Evolutionary conservation across 2,329 filamentous ascomycete genomes (phyloP).

Genomic region (Canariomyces notabilis): DNA sequence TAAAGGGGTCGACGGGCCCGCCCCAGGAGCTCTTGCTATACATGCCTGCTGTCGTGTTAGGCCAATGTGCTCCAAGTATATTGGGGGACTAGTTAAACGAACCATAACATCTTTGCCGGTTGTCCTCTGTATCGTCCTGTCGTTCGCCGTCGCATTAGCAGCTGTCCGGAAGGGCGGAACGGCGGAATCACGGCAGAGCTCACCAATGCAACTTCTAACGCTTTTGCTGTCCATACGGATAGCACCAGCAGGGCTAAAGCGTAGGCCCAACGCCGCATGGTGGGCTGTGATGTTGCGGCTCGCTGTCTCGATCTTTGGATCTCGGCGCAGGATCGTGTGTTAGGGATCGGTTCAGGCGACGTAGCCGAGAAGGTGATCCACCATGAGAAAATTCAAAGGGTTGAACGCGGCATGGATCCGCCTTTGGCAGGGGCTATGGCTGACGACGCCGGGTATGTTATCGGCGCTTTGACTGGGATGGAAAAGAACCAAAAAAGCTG

Average conservation of each 20-base stretch:
- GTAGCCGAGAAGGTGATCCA: background rate
- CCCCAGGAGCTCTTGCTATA: constrained; percentile 88
- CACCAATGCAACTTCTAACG: constrained; percentile 57
- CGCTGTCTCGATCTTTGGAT: background rate
- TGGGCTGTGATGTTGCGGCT: constrained; percentile 10
- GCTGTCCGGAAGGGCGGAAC: background rate
- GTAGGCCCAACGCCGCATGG: constrained; percentile 52
- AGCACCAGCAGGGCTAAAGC: constrained; percentile 47
- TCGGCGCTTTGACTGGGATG: background rate
- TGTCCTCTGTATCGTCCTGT: constrained; percentile 70
- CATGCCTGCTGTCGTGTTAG: constrained; percentile 61
- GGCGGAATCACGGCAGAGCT: constrained; percentile 21
- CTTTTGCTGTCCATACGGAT: constrained; percentile 49
- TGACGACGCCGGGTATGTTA: background rate
- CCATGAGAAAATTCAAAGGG: background rate
- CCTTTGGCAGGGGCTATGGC: background rate
- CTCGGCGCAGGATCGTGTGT: background rate
- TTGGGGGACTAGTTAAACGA: constrained; percentile 21
- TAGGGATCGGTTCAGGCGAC: background rate
- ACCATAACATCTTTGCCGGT: constrained; percentile 74
- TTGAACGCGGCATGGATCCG: constrained; percentile 1
- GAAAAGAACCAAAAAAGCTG: background rate
- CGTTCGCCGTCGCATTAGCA: constrained; percentile 2
- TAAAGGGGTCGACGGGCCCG: constrained; percentile 81
- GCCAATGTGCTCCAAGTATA: background rate